Base-by-base conservation (phyloP, 2,329 filamentous ascomycete genomes). In the Bipolaris cookei region DNA sequence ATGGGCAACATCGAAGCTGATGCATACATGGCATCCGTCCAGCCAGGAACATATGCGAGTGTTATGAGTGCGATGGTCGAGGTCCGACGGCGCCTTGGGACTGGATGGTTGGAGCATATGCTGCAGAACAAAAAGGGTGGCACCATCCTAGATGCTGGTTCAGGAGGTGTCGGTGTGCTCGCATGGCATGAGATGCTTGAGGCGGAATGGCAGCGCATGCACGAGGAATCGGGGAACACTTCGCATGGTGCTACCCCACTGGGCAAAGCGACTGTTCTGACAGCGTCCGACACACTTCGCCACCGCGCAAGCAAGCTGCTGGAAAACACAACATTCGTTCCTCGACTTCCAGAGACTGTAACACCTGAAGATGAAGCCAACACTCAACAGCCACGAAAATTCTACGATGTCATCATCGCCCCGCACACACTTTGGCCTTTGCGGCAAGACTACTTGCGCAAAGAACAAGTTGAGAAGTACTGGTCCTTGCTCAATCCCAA, bases 301-400 rank as follows among this genome's bases (percentile, higher is more conserved):
- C 82, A 90, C 54, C 89, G 92, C 30, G 82, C 92, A 21, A 91
- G 92, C 63, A 82, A 81, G 16, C 85, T 98, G 61, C 80, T 99
- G 11, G 84, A 96, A 35, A 89, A 97, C 73, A 98, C 95, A 0
- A 96, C 90, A 0, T 97, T 99, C 71, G 82, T 99, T 6, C 93
- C 94, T 6, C 88, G 93, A 3, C 80, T 98, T n/a, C 95, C 95
- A 0, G 92, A 98, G 69, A 92, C 94, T 62, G 77, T 92, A 23
- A 88, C 89, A 71, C 84, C 86, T 1, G 81, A 88, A 56, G 85
- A 79, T 37, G 67, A 74, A 34, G 50, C 58, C 21, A 76, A 73
- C 46, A 51, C 60, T 10, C 66, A 65, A 63, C 66, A 80, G 68
- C 73, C 72, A 3, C 85, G 89, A 58, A 97, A 98, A 77, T 84